Evolutionary conservation across 2,329 filamentous ascomycete genomes (phyloP), one percentile per base, ranked within the genome.

Genomic region (Chrysoporthe cubensis): DNA sequence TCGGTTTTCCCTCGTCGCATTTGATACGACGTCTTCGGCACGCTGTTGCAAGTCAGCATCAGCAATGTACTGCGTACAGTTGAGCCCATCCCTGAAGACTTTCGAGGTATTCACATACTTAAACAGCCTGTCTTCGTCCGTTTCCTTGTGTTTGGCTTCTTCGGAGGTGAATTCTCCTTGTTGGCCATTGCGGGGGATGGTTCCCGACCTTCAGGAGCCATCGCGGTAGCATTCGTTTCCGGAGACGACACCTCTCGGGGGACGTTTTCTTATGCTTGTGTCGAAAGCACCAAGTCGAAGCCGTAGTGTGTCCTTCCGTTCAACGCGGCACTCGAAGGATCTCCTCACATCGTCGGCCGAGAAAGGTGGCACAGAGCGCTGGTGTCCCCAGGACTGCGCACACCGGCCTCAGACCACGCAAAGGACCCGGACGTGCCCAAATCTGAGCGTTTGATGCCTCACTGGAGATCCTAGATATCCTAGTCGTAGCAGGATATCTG

Each of bases 1-100:
- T 91, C 37, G 93, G 93, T 62, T 91, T 87, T 74, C 93, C 92
- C 78, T 98, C 96, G 70, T 96, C 96, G 78, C 96, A 99, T 80
- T 98, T 99, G 80, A 99, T 98, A 71, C 96, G 91, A 64, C 96
- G 90, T 80, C 92, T 95, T 71, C 96, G 91, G 80, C 96, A 99
- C 67, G 96, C 92, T 94, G 57, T 69, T 66, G 58, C 76, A 58
- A 69, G 61, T 67, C 60, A 74, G 64, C 70, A 68, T 69, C 42
- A 70, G 66, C 18, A 50, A 48, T 21, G 34, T 18, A 9, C 11
- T 42, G 40, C 32, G 14, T 2, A 26, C 26, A 34, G 52, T 58
- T 14, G 11, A n/a, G 5, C 2, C 26, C 2, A 26, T 34, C 16
- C 50, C 26, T 13, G 64, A 56, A 59, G 26, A 54, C 26, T 62